Percentiles rank a stretch among this genome's conserved stretches.
These are phyloP conservation scores for Dillenia turbinata DNA, from an alignment of 164 flowering plant species.

Conservation along the genomic window DNA sequence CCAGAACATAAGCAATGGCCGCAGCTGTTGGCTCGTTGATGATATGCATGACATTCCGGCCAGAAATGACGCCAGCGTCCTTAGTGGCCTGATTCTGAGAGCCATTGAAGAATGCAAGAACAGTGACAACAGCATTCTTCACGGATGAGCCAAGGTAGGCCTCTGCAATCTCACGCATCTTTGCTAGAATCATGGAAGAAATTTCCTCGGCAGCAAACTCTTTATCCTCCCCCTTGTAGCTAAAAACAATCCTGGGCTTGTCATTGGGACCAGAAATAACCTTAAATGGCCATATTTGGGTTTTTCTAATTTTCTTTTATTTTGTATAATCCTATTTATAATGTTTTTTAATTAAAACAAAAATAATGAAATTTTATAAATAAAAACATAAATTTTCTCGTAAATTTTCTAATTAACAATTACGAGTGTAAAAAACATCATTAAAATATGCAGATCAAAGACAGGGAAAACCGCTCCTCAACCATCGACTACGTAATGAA, in stretches of 20 bases:
- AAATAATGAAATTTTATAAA: no score
- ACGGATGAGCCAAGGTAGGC: constrained; percentile 32
- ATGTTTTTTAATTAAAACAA: no score
- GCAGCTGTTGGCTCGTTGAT: constrained; percentile 61
- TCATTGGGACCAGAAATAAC: constrained; percentile 16
- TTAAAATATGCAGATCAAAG: no score
- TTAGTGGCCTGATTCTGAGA: constrained; percentile 48
- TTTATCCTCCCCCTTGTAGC: constrained; percentile 30
- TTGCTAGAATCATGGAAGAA: constrained; percentile 23
- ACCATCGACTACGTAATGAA: no score
- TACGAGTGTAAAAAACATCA: no score
- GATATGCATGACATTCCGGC: constrained; percentile 40
- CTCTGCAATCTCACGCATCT: constrained; percentile 45
- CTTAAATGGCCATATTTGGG: constrained; percentile 31
- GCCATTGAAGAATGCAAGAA: constrained; percentile 42
- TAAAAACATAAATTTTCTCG: no score
- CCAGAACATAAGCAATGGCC: constrained; percentile 58
- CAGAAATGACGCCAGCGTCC: constrained; percentile 46
- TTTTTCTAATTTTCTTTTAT: no score
- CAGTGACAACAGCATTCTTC: constrained; percentile 43
- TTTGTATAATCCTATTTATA: no score
- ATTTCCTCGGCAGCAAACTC: constrained; percentile 28
- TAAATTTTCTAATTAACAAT: no score
- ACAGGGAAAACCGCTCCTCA: no score
- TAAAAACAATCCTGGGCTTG: constrained; percentile 22